These are phyloP conservation scores for Neurospora pannonica DNA, from an alignment of 495 filamentous ascomycete species.

Conservation along the genomic window DNA sequence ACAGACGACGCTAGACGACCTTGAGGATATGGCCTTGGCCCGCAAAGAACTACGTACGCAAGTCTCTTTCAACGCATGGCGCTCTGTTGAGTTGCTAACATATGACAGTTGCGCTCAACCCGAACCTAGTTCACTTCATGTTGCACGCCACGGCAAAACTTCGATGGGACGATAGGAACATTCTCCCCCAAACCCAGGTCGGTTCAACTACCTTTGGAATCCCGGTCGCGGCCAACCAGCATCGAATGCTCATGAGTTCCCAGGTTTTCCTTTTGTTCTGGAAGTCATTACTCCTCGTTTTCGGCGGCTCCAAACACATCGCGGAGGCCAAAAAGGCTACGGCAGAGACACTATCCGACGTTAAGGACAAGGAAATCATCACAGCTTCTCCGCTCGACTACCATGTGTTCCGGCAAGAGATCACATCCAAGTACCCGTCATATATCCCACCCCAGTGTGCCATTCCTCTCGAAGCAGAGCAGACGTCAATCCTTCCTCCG, in stretches of 20 bases:
- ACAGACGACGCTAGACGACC: conserved; percentile 51
- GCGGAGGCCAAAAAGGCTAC: conserved; percentile 61
- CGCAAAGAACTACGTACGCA: conserved; percentile 33
- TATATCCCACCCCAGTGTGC: conserved; percentile 81
- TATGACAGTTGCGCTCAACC: conserved; percentile 47
- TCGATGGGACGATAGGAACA: conserved; percentile 70
- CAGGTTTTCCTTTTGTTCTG: conserved; percentile 71
- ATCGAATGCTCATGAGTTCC: conserved; percentile 4
- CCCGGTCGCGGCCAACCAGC: conserved; percentile 8
- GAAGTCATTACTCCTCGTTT: conserved; percentile 80
- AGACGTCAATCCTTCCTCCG: conserved; percentile 82
- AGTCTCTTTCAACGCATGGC: not conserved
- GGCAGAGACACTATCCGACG: conserved; percentile 37
- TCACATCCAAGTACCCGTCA: conserved; percentile 96
- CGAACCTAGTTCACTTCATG: conserved; percentile 61
- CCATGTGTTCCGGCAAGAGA: conserved; percentile 90
- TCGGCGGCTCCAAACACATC: conserved; percentile 68
- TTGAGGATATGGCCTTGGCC: conserved; percentile 28
- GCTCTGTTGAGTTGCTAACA: conserved; percentile 13
- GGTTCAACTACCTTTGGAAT: not conserved
- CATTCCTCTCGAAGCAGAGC: conserved; percentile 79
- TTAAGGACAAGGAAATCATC: conserved; percentile 47
- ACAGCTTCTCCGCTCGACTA: conserved; percentile 93
- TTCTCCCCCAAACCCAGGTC: conserved; percentile 27
- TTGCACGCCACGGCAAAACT: conserved; percentile 65